Evolutionary conservation across 305 asterid genomes (phyloP), one percentile per base, ranked within the genome.

Genomic region (Solanum hybrid): DNA sequence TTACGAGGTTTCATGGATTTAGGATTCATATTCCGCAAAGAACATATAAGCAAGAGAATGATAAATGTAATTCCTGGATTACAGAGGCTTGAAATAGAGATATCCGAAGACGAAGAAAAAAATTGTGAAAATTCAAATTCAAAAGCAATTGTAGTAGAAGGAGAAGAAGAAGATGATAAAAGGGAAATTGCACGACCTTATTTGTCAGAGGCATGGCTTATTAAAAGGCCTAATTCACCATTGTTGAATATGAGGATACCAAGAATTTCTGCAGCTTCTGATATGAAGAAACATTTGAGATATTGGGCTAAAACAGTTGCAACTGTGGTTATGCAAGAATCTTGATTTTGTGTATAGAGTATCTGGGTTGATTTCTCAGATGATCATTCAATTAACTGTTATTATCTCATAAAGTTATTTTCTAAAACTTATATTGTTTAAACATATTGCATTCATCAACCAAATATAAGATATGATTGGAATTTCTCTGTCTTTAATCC

Each of bases 251-350:
- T 93, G 75, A 92, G 91, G 78, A 89, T 94, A 17, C 95, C 95
- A 2, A 88, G 90, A 57, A 29, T 84, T 84, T 91, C 94, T 3
- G 87, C 92, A 6, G 82, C 93, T 87, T 94, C 91, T 22, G 95
- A 94, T 89, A 94, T 95, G 97, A 96, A 96, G 96, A 94, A 93
- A 34, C 96, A 95, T 87, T 65, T 96, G 89, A 96, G 79, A 93
- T 87, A 72, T 24, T 95, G 98, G 98, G 98, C 97, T 37, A 93
- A 92, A 45, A 93, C 94, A 4, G 97, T 96, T 37, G 98, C 98
- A 24, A 92, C 92, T 11, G 91, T 93, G 3, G 88, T 94, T 90
- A 94, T 75, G 5, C 96, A 91, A 76, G 91, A 94, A 34, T 79
- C 85, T 34, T 79, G 26, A 78, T 78, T 20, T 33, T 77, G 4